Evolutionary conservation across 345 rosid species (phyloP).

Genomic region (Orychophragmus violaceus): DNA sequence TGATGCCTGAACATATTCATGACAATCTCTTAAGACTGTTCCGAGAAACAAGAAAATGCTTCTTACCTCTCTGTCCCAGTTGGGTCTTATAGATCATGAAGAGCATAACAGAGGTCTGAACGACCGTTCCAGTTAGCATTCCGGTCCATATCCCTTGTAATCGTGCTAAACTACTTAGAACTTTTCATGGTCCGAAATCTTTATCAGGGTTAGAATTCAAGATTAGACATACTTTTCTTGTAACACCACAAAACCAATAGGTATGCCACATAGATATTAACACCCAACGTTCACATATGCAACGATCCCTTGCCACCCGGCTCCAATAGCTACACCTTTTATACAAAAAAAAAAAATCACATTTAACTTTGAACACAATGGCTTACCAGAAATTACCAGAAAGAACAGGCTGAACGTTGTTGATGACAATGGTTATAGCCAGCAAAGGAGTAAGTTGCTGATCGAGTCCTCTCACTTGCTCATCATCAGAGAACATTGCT

Average conservation of each 20-base stretch:
- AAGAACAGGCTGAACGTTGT: slow-evolving; percentile 66
- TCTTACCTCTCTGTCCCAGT: slow-evolving; percentile 50
- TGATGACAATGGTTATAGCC: slow-evolving; percentile 45
- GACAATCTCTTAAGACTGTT: not conserved
- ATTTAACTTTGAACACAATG: not conserved
- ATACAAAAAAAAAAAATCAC: not conserved
- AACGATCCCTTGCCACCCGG: slow-evolving; percentile 66
- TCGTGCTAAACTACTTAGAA: too few relatives aligned
- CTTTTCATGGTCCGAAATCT: not conserved
- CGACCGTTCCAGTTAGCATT: slow-evolving; percentile 43
- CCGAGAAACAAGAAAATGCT: not conserved
- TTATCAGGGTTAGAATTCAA: not conserved
- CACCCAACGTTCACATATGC: slow-evolving; percentile 63
- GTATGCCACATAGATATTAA: slow-evolving; percentile 56
- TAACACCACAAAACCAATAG: slow-evolving; percentile 56
- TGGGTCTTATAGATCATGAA: slow-evolving; percentile 40
- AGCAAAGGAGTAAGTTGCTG: slow-evolving; percentile 52
- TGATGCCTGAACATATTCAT: slow-evolving; percentile 46
- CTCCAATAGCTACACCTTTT: slow-evolving; percentile 58
- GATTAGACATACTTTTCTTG: slow-evolving; percentile 33
- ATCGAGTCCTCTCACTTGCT: slow-evolving; percentile 40
- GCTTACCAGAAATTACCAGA: slow-evolving; percentile 50
- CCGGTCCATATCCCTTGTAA: slow-evolving; percentile 52
- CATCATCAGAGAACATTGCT: slow-evolving; percentile 43
- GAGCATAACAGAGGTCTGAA: slow-evolving; percentile 37